Base-by-base conservation (phyloP, 2,329 filamentous ascomycete genomes). In the Stagonosporopsis chrysanthemi region DNA sequence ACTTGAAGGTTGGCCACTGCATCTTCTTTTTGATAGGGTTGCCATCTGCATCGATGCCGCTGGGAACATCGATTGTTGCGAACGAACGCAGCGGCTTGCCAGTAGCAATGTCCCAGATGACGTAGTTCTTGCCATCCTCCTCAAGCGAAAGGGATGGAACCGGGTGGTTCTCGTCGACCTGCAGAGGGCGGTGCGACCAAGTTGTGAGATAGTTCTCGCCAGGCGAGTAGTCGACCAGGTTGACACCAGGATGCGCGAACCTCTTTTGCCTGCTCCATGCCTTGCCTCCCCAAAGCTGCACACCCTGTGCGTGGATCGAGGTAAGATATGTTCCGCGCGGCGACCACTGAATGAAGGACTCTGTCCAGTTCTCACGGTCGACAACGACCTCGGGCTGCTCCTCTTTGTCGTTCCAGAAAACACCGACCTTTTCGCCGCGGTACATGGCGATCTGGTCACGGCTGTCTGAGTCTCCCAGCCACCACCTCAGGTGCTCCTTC, bases 1-100 rank as follows among this genome's bases (percentile, higher is more conserved):
- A 99, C 82, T 99, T 99, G 87, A 99, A 99, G 2, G 94, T 93
- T 23, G 95, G 95, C 95, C 95, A 99, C 74, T 95, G 91, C 69
- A 96, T 88, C 85, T 97, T 97, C 78, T 92, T 91, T 84, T 96
- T 96, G 64, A 86, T 81, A 28, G 86, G 85, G 59, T 86, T 82
- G 60, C 86, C 86, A 35, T 88, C 86, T 35, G 82, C 83, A 53
- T 88, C 88, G 46, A 78, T 79, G 45, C 85, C 83, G 64, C 84
- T 85, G 28, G 90, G 87, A 14, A 91, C 80, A 66, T 99, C 95
- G 63, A 97, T 85, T 67, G 94, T 96, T 62, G 91, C 88, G 75
- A 99, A 99, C 0, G 95, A 98, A 63, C 95, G 90, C 47, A 99
- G 84, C 54, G 94, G 92, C 77, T 94, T 90, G 69, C 87, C 88